Conservation (phyloP, 2,329 filamentous ascomycete species). For the Claviceps lovelessii region DNA sequence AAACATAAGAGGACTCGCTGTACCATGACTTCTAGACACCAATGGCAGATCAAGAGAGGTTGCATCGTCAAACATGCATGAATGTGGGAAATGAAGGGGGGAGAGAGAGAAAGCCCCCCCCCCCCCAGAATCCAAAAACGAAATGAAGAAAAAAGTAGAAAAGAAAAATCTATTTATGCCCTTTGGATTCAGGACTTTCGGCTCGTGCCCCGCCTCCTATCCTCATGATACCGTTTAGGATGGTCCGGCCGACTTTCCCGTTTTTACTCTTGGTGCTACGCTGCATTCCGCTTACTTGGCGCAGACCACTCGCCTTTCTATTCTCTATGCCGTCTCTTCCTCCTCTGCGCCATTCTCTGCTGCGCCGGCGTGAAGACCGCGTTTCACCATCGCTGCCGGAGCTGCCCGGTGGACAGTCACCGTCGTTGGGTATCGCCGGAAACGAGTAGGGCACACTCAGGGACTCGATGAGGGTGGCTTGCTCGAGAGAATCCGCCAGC, state of each 20-base stretch:
- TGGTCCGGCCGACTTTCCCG: conserved; percentile 26
- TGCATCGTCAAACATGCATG: background rate
- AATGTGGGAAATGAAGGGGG: background rate
- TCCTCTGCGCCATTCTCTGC: conserved; percentile 19
- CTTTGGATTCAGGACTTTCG: conserved; percentile 26
- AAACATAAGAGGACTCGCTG: background rate
- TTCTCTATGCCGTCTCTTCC: conserved; percentile 13
- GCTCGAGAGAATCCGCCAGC: conserved; percentile 35
- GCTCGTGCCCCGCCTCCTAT: conserved; percentile 25
- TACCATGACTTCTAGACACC: background rate
- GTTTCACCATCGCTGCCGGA: conserved; percentile 32
- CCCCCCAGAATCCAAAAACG: background rate
- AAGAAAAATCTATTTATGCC: conserved; percentile 8
- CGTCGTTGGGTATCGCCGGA: conserved; percentile 15
- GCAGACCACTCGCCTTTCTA: conserved; percentile 14
- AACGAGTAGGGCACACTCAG: conserved; percentile 17
- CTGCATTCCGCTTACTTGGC: conserved; percentile 15
- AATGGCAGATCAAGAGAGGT: background rate
- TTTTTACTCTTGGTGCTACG: conserved; percentile 22
- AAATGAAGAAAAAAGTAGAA: background rate
- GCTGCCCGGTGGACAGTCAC: conserved; percentile 29
- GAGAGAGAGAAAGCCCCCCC: no score
- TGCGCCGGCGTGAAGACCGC: conserved; percentile 12
- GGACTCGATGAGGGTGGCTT: conserved; percentile 23
- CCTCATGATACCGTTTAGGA: conserved; percentile 30